phyloP scores from a whole-genome alignment of 2,329 filamentous ascomycete species.

The Nemania abortiva region DNA sequence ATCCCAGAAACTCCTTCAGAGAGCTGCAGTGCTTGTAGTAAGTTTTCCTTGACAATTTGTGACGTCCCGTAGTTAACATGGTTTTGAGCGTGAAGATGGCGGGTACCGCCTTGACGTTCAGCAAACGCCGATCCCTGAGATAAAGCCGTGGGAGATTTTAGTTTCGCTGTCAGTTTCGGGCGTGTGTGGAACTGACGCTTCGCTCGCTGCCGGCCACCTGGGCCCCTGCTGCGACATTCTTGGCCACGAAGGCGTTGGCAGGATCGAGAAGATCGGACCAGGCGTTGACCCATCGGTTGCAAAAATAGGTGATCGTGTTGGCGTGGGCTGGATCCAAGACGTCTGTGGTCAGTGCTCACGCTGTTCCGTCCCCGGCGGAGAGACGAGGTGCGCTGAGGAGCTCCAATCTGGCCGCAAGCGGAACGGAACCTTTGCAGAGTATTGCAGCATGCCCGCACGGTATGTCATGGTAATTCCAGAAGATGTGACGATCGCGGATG shows the following conservation, averaged over 20 bases:
- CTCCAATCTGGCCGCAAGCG: background rate
- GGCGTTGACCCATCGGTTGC: background rate
- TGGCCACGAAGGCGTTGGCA: background rate
- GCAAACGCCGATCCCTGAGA: background rate
- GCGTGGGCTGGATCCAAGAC: background rate
- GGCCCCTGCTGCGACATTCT: background rate
- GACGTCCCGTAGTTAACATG: background rate
- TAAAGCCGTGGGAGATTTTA: background rate
- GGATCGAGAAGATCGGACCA: background rate
- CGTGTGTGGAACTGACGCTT: background rate
- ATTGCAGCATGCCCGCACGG: background rate
- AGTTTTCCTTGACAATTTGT: background rate
- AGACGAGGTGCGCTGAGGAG: background rate
- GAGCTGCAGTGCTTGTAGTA: background rate
- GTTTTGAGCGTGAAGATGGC: background rate
- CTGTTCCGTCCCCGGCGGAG: background rate
- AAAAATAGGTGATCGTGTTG: background rate
- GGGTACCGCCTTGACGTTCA: background rate
- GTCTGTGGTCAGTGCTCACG: background rate
- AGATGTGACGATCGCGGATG: background rate
- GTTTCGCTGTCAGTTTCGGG: background rate
- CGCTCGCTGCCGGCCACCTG: background rate
- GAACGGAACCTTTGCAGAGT: background rate
- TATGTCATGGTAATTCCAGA: background rate
- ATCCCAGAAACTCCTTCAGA: background rate